Evolutionary conservation across 768 basidiomycete genomes (phyloP), one percentile per base, ranked within the genome.

Genomic region (Lentinula aciculospora): DNA sequence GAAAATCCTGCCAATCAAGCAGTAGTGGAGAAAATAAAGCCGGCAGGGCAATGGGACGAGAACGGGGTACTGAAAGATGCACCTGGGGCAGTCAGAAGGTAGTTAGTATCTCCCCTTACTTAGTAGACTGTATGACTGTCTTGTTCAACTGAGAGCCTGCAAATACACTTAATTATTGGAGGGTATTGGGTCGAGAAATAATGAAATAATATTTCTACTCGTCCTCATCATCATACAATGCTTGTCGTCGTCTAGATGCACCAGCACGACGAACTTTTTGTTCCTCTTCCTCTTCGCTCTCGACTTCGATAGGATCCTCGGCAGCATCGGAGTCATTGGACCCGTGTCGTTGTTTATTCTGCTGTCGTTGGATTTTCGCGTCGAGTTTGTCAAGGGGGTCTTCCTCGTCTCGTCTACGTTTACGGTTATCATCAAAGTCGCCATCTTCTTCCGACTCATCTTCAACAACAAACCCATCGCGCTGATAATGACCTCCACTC

Each of bases 381-480:
- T 91, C 91, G 64, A 91, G 72, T 64, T 81, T 81, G 60, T 92
- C 89, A 59, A 90, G 67, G 7, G 79, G 76, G 58, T 84, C 85
- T 31, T 57, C 54, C 64, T 69, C 29, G 71, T 71, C 58, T 67
- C 72, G n/a, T 68, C 74, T 45, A 73, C 76, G 37, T 74, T 73
- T 40, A 68, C 75, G 12, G 61, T 68, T 21, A 71, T 69, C 74
- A 56, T 74, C 71, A 36, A 71, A 72, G 21, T 74, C 79, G 10
- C 66, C 76, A 3, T 88, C 88, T 27, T 88, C 87, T 40, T 91
- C 89, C 17, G 84, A 85, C 21, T 80, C 77, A 62, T 92, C 90
- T 13, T 86, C 84, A 10, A 92, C 92, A 28, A 94, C 75, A 64
- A 94, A 94, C 64, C 91, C 91, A 66, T 94, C 91, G 58, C 86